Base-by-base conservation (phyloP, 1,139 yeast genomes). In the Geotrichum histeridarum region DNA sequence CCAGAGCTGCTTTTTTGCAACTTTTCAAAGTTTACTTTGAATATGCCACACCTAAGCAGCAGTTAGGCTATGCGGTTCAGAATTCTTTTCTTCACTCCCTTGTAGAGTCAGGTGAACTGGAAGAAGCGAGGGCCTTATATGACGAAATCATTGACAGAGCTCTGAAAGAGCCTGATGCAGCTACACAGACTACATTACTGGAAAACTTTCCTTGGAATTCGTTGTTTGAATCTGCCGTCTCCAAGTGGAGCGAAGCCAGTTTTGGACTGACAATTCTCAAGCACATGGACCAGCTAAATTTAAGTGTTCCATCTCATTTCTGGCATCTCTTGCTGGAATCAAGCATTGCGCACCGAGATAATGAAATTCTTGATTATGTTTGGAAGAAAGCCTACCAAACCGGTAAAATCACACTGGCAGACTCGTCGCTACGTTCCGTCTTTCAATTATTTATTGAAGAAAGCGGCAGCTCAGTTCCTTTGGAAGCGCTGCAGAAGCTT, bases 341-440 rank as follows among this genome's bases (percentile, higher is more conserved):
- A 12, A 9, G 50, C 15, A 39, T 48, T 12, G 6, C 12, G 7
- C 15, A 14, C 8, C 44, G 51, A 17, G 32, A 50, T 17, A 30
- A 12, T 17, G 48, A 45, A 8, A 41, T 45, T 9, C 8, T 42
- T 11, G 46, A 54, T 1, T 50, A n/a, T 36, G 45, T 54, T 14
- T 54, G 56, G 56, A 31, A 27, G 7, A 30, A 22, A 8, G 56
- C 54, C 1, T 47, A 50, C 15, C 48, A 50, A 30, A 27, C 44
- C 8, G 36, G 42, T 17, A 42, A 42, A 8, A 32, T 54, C 6
- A 12, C 17, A 14, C 56, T 54, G 1, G 35, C 56, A 3, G 48
- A 41, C 27, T 33, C 51, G 3, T 30, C 51, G 7, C 42, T 54
- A 9, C 14, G 27, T 6, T 17, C 47, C 32, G 31, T 51, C 14